A percentile compares a stretch with the other conserved stretches of the same genome.
These are phyloP conservation scores for Thymus mandschuricus DNA, from an alignment of 257 asterid genomes.

Conservation along the genomic window DNA sequence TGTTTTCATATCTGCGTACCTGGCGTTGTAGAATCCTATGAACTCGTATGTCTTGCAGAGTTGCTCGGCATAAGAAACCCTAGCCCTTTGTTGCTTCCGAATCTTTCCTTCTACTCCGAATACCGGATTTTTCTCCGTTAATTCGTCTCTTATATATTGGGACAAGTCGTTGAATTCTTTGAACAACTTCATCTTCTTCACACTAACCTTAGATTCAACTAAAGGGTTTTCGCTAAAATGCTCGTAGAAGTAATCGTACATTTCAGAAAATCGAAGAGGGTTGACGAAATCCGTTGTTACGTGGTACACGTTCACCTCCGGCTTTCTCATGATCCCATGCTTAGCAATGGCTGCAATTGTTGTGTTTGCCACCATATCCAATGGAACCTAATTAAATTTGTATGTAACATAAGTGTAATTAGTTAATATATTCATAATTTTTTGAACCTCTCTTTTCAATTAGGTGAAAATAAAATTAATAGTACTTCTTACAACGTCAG, in stretches of 20 bases:
- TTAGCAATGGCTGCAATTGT: constrained; percentile 50
- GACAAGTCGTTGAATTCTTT: constrained; percentile 27
- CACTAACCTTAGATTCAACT: neutral
- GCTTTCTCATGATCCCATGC: constrained; percentile 30
- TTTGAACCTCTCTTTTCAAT: too few species aligned
- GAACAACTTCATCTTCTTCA: constrained; percentile 29
- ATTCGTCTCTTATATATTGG: constrained; percentile 11
- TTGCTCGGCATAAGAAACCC: constrained; percentile 38
- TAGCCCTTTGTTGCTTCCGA: constrained; percentile 22
- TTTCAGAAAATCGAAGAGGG: constrained; percentile 29
- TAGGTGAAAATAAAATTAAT: neutral
- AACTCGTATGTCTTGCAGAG: constrained; percentile 38
- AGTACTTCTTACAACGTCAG: constrained; percentile 35
- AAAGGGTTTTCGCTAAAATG: constrained; percentile 31
- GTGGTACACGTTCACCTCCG: constrained; percentile 34
- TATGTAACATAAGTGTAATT: neutral
- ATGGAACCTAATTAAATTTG: constrained; percentile 36
- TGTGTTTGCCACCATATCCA: constrained; percentile 46
- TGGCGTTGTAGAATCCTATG: constrained; percentile 35
- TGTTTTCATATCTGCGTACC: constrained; percentile 11
- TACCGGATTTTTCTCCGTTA: neutral
- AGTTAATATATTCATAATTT: neutral
- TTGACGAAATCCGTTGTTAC: constrained; percentile 32
- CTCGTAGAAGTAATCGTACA: constrained; percentile 30
- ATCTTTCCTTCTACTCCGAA: neutral